Percentiles rank a stretch among this genome's conserved stretches.
phyloP scores from a whole-genome alignment of 148 eudicot genomes.

The Oxyria digyna region DNA sequence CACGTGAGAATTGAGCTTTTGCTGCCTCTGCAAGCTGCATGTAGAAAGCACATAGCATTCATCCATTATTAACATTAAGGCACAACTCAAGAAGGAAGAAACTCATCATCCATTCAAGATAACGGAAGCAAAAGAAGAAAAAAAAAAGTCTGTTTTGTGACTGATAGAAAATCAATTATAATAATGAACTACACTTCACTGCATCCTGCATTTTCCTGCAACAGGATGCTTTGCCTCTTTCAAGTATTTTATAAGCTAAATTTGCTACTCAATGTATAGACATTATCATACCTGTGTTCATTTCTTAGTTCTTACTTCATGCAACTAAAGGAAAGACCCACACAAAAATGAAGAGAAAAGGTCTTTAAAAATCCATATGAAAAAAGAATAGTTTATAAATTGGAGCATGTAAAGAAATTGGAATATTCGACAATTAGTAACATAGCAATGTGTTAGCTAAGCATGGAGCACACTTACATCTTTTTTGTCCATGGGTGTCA shows the following conservation, averaged over 20 bases:
- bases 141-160: background rate
- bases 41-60: conserved; percentile 10
- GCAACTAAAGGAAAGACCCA: background rate
- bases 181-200: background rate
- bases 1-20: conserved; percentile 74
- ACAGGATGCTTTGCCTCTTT: background rate
- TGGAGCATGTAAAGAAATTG: background rate
- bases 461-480: conserved; percentile 56
- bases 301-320: background rate
- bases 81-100: background rate
- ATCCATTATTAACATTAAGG: background rate
- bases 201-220: no score
- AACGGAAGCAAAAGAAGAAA: background rate
- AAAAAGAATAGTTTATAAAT: background rate
- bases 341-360: background rate
- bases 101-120: background rate
- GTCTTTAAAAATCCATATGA: background rate
- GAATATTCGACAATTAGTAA: background rate
- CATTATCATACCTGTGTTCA: background rate
- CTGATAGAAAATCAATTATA: background rate
- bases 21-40: conserved; percentile 94
- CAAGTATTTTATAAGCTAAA: background rate
- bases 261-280: background rate
- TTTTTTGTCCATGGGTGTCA: conserved; percentile 87
- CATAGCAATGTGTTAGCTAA: background rate